Evolutionary conservation across 805 yeast species (phyloP), one percentile per base, ranked within the genome.

Genomic region (Limtongia smithiae): DNA sequence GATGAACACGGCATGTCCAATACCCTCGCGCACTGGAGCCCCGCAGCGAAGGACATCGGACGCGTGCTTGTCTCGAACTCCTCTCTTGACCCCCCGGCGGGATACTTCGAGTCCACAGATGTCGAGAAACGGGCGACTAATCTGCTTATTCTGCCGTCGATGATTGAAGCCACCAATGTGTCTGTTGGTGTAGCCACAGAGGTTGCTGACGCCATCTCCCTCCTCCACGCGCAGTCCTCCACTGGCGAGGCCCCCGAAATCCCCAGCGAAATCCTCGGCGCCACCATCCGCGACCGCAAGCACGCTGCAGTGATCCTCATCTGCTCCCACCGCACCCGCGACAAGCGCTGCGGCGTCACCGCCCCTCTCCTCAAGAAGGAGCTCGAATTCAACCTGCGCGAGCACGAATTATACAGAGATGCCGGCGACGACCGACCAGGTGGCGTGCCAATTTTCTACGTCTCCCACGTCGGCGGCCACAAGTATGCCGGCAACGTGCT

Each of bases 391-490:
- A 78, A 83, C 57, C 71, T 91, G 37, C 72, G 94, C 50, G 86
- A 85, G 3, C 71, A 77, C 31, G 94, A 81, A 3, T 69, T 85
- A 15, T 78, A 79, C 58, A 75, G 97, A 61, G 97, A 91, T 65
- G 65, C 70, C 27, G 83, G 85, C 11, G 97, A 90, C 65, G 75
- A 73, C 41, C 75, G 89, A 46, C 80, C 85, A 0, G 81, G 75
- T 28, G 97, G 97, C 5, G 86, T 83, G 1, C 70, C 71, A 4
- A 87, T 89, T 2, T 71, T 76, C 1, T 89, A 66, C 59, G 77
- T 85, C 27, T 89, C 86, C 62, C 98, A 91, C 66, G 85, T 91
- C 24, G 98, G 98, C 5, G 97, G 97, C 4, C 98, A 91, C 68
- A 93, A 93, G 66, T 93, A 73, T 67, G 88, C 93, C 1, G 97